A percentile compares a stretch with the other conserved stretches of the same genome.
Conservation (phyloP, 768 basidiomycete genomes). For the Astraeus odoratus region DNA sequence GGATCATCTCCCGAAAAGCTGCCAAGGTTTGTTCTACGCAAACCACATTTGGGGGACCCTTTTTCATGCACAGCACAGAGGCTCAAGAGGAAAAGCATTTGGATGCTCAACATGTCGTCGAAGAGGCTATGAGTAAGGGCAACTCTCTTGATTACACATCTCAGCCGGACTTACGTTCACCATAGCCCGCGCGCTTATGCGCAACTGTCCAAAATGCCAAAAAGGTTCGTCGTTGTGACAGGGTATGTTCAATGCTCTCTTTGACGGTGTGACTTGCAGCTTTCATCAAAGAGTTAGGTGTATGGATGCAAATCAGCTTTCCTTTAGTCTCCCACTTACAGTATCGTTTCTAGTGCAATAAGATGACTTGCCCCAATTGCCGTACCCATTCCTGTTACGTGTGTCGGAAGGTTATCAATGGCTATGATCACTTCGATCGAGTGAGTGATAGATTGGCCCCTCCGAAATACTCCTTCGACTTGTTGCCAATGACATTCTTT, state of each 20-base stretch:
- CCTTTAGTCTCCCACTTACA: neutral
- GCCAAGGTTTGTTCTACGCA: slow-evolving; percentile 46
- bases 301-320: slow-evolving; percentile 30
- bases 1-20: slow-evolving; percentile 80
- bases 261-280: slow-evolving; percentile 36
- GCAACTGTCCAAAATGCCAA: slow-evolving; percentile 80
- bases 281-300: slow-evolving; percentile 75
- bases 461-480: neutral
- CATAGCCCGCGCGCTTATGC: slow-evolving; percentile 72
- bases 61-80: slow-evolving; percentile 37
- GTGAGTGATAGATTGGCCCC: slow-evolving; percentile 27
- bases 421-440: slow-evolving; percentile 72
- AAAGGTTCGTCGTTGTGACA: slow-evolving; percentile 45
- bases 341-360: slow-evolving; percentile 66
- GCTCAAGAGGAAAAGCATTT: slow-evolving; percentile 67
- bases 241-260: slow-evolving; percentile 1
- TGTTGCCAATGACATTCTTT: slow-evolving; percentile 1
- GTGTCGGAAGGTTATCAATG: slow-evolving; percentile 64
- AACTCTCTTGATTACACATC: neutral
- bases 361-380: slow-evolving; percentile 80
- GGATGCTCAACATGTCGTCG: slow-evolving; percentile 70
- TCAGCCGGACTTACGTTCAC: slow-evolving; percentile 5
- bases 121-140: slow-evolving; percentile 86
- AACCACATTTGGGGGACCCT: neutral
- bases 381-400: slow-evolving; percentile 74